Evolutionary conservation across 768 basidiomycete genomes (phyloP).

Genomic region (Podaxis sp.): DNA sequence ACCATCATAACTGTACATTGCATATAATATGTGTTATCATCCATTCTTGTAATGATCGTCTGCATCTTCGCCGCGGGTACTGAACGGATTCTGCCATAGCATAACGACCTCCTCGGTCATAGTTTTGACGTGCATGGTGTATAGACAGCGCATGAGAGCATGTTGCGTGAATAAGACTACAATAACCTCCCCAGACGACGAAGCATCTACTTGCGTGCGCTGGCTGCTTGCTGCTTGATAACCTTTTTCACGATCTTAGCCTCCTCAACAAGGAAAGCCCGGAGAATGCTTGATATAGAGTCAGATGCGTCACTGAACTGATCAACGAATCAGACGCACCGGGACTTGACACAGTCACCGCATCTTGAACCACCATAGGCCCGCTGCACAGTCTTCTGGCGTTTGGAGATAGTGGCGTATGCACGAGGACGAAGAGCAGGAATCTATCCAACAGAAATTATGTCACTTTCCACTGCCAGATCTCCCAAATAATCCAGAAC

Average conservation of each 20-base stretch:
- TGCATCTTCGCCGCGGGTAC: background rate
- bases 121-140: conserved; percentile 31
- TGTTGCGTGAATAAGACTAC: conserved; percentile 18
- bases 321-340: conserved; percentile 49
- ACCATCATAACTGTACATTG: conserved; percentile 2
- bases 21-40: background rate
- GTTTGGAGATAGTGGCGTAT: conserved; percentile 95
- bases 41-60: background rate
- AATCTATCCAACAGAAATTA: conserved; percentile 47
- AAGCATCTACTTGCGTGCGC: conserved; percentile 39
- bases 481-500: conserved; percentile 27
- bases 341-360: conserved; percentile 91
- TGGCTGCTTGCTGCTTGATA: conserved; percentile 70
- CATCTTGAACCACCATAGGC: conserved; percentile 99
- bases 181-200: conserved; percentile 9
- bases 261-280: conserved; percentile 99
- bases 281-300: conserved; percentile 72
- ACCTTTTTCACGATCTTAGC: conserved; percentile 99
- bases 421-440: conserved; percentile 94
- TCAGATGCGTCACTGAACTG: conserved; percentile 3
- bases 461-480: background rate
- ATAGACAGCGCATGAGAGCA: conserved; percentile 22
- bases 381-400: conserved; percentile 93
- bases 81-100: background rate
- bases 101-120: conserved; percentile 20